phyloP scores from a whole-genome alignment of 257 asterid genomes.

The Primulina eburnea region DNA sequence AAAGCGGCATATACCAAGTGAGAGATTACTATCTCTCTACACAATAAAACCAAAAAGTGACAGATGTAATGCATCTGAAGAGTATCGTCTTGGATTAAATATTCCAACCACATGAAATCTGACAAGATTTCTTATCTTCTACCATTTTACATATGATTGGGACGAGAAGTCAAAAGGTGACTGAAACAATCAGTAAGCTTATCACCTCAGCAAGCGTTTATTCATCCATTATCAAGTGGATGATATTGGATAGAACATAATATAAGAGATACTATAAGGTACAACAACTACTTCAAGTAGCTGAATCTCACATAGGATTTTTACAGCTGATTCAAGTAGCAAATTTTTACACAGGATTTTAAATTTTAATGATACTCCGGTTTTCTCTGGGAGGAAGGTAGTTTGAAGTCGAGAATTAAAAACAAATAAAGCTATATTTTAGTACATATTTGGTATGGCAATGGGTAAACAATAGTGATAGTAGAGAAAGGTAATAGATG shows the following conservation, averaged over 20 bases:
- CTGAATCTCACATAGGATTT: background rate
- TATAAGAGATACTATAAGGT: background rate
- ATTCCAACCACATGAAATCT: background rate
- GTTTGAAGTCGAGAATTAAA: slow-evolving; percentile 1
- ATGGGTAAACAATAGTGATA: slow-evolving; percentile 9
- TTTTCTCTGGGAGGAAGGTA: background rate
- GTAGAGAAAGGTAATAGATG: background rate
- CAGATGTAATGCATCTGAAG: background rate
- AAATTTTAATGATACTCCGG: background rate
- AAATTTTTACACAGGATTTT: background rate
- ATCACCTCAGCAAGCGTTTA: background rate
- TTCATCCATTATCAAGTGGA: background rate
- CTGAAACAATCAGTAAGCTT: background rate
- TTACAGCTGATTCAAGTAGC: background rate
- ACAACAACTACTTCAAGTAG: background rate
- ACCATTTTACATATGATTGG: background rate
- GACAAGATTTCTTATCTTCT: background rate
- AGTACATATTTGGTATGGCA: slow-evolving; percentile 3
- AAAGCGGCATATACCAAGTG: background rate
- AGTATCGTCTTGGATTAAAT: background rate
- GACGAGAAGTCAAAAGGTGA: background rate
- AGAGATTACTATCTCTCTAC: background rate
- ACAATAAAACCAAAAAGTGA: background rate
- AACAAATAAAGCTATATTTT: background rate
- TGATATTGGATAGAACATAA: background rate